phyloP scores from a whole-genome alignment of 495 filamentous ascomycete genomes.

The Hypoxylon lienhwacheense region DNA sequence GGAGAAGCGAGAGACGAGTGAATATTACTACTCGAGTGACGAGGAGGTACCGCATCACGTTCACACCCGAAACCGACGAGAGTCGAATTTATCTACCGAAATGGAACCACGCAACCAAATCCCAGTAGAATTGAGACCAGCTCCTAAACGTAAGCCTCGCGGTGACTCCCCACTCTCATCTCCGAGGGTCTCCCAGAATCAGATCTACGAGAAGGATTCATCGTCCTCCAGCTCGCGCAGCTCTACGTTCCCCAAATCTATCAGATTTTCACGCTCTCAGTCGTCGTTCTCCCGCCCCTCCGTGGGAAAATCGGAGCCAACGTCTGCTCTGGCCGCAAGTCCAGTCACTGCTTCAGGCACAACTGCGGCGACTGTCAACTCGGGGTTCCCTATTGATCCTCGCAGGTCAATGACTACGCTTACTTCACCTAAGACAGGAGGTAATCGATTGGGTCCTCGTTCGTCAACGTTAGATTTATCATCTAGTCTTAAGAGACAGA shows the following conservation, averaged over 20 bases:
- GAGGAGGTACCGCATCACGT: slow-evolving; percentile 21
- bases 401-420: slow-evolving; percentile 22
- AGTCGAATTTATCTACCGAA: slow-evolving; percentile 12
- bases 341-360: slow-evolving; percentile 11
- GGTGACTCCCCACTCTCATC: slow-evolving; percentile 31
- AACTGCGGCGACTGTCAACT: slow-evolving; percentile 28
- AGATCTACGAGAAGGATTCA: slow-evolving; percentile 29
- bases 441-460: slow-evolving; percentile 19
- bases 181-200: slow-evolving; percentile 28
- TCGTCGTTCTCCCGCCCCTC: slow-evolving; percentile 37
- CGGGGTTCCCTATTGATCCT: slow-evolving; percentile 28
- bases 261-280: slow-evolving; percentile 31
- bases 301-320: slow-evolving; percentile 22
- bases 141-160: slow-evolving; percentile 24
- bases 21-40: slow-evolving; percentile 37
- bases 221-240: slow-evolving; percentile 38
- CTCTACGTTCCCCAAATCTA: slow-evolving; percentile 42
- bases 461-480: slow-evolving; percentile 26
- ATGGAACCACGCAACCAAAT: slow-evolving; percentile 9
- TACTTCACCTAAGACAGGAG: slow-evolving; percentile 18
- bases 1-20: slow-evolving; percentile 20
- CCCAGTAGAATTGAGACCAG: slow-evolving; percentile 21
- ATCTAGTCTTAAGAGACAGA: slow-evolving; percentile 15
- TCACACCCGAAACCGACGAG: slow-evolving; percentile 16
- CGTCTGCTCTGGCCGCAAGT: slow-evolving; percentile 27